A percentile compares a stretch with the other conserved stretches of the same genome.
These are phyloP conservation scores for Epipyxis sp. DNA, from an alignment of 108 stramenopile genomes.

Conservation along the genomic window DNA sequence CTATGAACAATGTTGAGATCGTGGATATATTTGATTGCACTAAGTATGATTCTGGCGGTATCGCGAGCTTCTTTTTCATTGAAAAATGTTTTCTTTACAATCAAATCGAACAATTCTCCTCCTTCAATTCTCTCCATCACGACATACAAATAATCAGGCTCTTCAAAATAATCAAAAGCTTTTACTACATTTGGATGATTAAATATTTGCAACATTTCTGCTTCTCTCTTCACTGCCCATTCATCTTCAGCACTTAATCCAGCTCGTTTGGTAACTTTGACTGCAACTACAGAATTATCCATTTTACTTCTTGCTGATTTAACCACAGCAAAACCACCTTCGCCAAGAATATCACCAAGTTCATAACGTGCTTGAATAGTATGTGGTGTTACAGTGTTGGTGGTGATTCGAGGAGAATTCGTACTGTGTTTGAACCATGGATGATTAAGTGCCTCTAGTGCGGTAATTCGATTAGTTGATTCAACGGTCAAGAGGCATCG, in stretches of 20 bases:
- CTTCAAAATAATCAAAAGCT: slow-evolving; percentile 57
- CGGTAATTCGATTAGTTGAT: slow-evolving; percentile 74
- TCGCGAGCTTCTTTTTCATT: slow-evolving; percentile 86
- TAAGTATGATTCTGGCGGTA: slow-evolving; percentile 68
- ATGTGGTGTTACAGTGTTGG: too few relatives aligned
- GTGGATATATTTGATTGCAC: slow-evolving; percentile 76
- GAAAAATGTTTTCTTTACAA: slow-evolving; percentile 74
- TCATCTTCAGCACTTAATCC: too few relatives aligned
- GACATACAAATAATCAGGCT: slow-evolving; percentile 49
- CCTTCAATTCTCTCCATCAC: slow-evolving; percentile 47
- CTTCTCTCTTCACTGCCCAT: too few relatives aligned
- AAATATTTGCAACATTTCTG: slow-evolving; percentile 59
- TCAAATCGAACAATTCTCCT: slow-evolving; percentile 42
- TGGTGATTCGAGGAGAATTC: too few relatives aligned
- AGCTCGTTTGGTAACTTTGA: slow-evolving; percentile 38
- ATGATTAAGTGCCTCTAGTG: slow-evolving; percentile 72
- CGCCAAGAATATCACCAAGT: slow-evolving; percentile 49
- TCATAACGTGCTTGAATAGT: slow-evolving; percentile 47
- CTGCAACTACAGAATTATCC: slow-evolving; percentile 52
- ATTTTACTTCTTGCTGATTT: slow-evolving; percentile 42
- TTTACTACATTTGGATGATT: slow-evolving; percentile 64
- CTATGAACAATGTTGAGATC: slow-evolving; percentile 62
- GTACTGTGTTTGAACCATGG: too few relatives aligned
- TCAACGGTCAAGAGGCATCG: slow-evolving; percentile 70
- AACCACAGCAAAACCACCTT: slow-evolving; percentile 43